A percentile compares a stretch with the other conserved stretches of the same genome.
Evolutionary conservation across 2,329 filamentous ascomycete species (phyloP).

Genomic region (Cercospora sojina): DNA sequence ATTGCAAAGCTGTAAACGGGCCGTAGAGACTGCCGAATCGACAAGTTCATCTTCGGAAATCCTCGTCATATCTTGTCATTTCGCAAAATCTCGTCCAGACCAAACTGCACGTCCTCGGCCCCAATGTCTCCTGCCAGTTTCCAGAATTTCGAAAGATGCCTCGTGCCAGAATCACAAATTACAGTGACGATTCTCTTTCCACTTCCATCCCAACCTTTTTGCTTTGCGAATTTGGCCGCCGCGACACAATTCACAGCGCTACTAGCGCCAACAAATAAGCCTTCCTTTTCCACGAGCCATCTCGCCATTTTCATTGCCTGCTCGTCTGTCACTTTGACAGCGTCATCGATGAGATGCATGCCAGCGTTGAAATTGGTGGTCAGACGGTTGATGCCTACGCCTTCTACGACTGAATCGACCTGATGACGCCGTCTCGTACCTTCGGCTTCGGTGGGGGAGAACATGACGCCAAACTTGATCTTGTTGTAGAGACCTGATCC

Average conservation of each 20-base stretch:
- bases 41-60: not conserved
- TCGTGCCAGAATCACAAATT: slow-evolving; percentile 72
- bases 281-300: slow-evolving; percentile 93
- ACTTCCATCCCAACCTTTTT: slow-evolving; percentile 53
- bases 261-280: slow-evolving; percentile 90
- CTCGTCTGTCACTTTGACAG: slow-evolving; percentile 80
- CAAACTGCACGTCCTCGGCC: slow-evolving; percentile 45
- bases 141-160: slow-evolving; percentile 85
- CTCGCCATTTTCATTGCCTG: slow-evolving; percentile 93
- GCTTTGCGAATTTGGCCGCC: slow-evolving; percentile 66
- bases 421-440: slow-evolving; percentile 86
- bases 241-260: slow-evolving; percentile 95
- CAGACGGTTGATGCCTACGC: slow-evolving; percentile 91
- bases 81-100: slow-evolving; percentile 58
- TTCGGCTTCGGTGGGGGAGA: slow-evolving; percentile 82
- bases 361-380: slow-evolving; percentile 91
- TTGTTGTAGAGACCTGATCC: slow-evolving; percentile 92
- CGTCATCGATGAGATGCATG: slow-evolving; percentile 82
- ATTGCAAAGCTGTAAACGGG: not conserved
- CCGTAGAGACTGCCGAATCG: not conserved
- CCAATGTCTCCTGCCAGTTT: slow-evolving; percentile 68
- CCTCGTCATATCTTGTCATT: not conserved
- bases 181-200: slow-evolving; percentile 70
- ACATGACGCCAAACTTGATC: slow-evolving; percentile 93
- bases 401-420: slow-evolving; percentile 94